Evolutionary conservation across 2,329 filamentous ascomycete species (phyloP), one percentile per base, ranked within the genome.

Genomic region (Ophiostoma angusticollis): DNA sequence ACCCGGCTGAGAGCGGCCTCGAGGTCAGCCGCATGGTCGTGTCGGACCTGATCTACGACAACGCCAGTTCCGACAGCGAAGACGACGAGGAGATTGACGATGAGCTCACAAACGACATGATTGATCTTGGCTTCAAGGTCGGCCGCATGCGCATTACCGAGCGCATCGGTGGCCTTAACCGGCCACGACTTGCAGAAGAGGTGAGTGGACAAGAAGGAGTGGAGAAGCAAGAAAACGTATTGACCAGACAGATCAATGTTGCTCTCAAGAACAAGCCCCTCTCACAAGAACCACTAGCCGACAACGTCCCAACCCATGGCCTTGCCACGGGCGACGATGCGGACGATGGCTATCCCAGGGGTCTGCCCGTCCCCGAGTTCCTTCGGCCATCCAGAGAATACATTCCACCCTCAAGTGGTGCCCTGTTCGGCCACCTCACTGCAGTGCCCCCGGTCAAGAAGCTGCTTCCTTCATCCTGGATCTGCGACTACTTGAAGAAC

Each of bases 101-200:
- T 13, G 33, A 61, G 82, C 47, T 74, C 2, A 45, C 39, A 3
- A 64, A 80, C 52, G 78, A 83, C 43, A 59, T 84, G 32, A 70
- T 81, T 47, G 82, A 86, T 55, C 60, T 86, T 19, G 82, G 81
- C 2, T 72, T 85, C 42, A 70, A 71, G 46, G 66, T 86, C 44
- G 81, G 81, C 1, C 80, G 73, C 54, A 72, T 85, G 68, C 72
- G 72, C 42, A 74, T 86, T 43, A 84, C 78, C 3, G 81, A 86
- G 51, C 68, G 80, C 27, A 74, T 86, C 46, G 82, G 82, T 13
- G 80, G 80, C 1, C 70, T 82, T 47, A 77, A 81, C 31, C 65
- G 80, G 32, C 80, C 81, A 3, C 74, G 76, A 48, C 68, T 86
- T 41, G 68, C 72, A 4, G 76, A 84, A 55, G 80, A 85, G 64